These are phyloP conservation scores for Novymonas esmeraldas DNA, from an alignment of 208 protist genomes.

Conservation along the genomic window DNA sequence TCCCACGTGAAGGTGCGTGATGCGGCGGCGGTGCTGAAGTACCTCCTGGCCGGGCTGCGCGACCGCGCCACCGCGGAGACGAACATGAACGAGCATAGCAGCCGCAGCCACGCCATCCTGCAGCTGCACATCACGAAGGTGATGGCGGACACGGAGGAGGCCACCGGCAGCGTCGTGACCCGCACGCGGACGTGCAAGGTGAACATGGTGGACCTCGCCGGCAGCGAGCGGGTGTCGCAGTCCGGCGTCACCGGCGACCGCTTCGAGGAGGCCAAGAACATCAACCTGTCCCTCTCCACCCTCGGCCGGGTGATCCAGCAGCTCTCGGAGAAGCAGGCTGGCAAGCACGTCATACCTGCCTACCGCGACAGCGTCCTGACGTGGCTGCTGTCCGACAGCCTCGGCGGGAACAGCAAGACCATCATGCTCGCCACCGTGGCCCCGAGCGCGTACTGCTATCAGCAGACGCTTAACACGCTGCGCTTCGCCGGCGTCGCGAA, in stretches of 20 bases:
- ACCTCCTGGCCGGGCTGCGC: constrained; percentile 63
- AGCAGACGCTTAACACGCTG: constrained; percentile 88
- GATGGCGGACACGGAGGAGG: constrained; percentile 24
- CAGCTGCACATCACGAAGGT: constrained; percentile 89
- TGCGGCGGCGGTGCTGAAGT: constrained; percentile 48
- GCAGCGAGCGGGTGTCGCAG: constrained; percentile 93
- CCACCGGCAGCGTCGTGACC: constrained; percentile 62
- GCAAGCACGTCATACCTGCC: constrained; percentile 66
- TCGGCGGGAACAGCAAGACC: constrained; percentile 91
- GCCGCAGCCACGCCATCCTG: constrained; percentile 97
- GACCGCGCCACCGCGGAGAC: constrained; percentile 89
- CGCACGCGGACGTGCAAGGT: constrained; percentile 70
- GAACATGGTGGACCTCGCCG: constrained; percentile 98
- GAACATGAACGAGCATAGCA: constrained; percentile 95
- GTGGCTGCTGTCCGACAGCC: constrained; percentile 84
- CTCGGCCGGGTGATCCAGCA: constrained; percentile 91
- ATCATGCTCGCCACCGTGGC: constrained; percentile 89
- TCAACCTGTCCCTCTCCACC: constrained; percentile 96
- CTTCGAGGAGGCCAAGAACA: constrained; percentile 95
- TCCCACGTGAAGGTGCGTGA: constrained; percentile 59
- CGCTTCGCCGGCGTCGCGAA: constrained; percentile 87
- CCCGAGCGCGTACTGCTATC: constrained; percentile 80
- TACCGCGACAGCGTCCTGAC: constrained; percentile 91
- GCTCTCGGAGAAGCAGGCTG: constrained; percentile 77
- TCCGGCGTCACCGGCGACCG: constrained; percentile 92